Percentiles rank a stretch among this genome's conserved stretches.
These are phyloP conservation scores for Ceratocystis albifundus DNA, from an alignment of 2,329 filamentous ascomycete genomes.

Conservation along the genomic window DNA sequence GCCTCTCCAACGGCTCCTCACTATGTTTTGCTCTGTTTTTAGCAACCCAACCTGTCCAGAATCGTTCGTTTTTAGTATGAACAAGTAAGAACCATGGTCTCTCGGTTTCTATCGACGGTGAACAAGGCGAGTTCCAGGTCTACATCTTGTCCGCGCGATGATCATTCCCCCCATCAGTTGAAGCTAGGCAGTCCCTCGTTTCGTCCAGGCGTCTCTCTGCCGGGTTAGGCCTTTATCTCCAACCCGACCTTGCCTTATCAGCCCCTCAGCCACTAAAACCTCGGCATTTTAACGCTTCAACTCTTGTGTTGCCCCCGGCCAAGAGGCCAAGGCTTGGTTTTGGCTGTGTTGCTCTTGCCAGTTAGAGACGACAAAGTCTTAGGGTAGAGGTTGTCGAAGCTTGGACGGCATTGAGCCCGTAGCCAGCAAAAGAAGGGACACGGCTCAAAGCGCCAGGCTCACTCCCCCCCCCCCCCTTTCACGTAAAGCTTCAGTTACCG, in stretches of 20 bases:
- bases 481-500: not conserved
- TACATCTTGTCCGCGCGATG: not conserved
- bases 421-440: not conserved
- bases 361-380: not conserved
- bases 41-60: too few relatives aligned
- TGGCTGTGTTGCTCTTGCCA: not conserved
- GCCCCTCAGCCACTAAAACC: not conserved
- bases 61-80: too few relatives aligned
- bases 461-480: not conserved
- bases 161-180: not conserved
- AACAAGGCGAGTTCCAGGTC: too few relatives aligned
- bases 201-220: not conserved
- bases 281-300: not conserved
- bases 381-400: not conserved
- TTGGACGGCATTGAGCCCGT: not conserved
- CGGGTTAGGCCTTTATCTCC: not conserved
- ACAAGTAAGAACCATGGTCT: too few relatives aligned
- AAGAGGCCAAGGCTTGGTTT: too few relatives aligned
- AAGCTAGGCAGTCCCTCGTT: not conserved
- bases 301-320: not conserved
- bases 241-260: constrained; percentile 2
- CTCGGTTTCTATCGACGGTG: too few relatives aligned
- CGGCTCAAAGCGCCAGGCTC: not conserved
- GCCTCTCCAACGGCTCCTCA: not conserved
- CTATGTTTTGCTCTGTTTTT: too few relatives aligned